phyloP scores from a whole-genome alignment of 1,139 yeast genomes.

The Suhomyces bokatorum region DNA sequence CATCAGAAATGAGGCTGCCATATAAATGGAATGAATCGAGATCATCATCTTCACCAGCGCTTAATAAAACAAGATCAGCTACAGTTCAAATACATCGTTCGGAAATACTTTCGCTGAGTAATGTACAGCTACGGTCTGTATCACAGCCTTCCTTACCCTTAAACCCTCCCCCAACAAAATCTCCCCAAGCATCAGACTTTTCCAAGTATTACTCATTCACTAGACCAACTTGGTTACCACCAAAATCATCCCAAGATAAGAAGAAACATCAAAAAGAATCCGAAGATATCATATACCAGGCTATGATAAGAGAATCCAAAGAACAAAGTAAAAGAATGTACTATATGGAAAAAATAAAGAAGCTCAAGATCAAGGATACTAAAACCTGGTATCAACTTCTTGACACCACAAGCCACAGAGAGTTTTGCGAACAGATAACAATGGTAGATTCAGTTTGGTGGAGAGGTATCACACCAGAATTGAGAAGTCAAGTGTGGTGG shows the following conservation, averaged over 20 bases:
- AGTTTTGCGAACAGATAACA: conserved; percentile 31
- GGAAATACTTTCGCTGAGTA: conserved; percentile 10
- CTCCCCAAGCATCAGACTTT: conserved; percentile 9
- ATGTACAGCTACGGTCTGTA: neutral
- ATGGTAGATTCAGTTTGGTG: conserved; percentile 56
- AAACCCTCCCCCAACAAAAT: conserved; percentile 1
- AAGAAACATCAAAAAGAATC: conserved; percentile 57
- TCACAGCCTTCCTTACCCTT: conserved; percentile 6
- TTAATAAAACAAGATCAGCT: neutral
- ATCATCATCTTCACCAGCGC: conserved; percentile 12
- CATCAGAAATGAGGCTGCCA: neutral
- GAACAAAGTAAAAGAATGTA: conserved; percentile 30
- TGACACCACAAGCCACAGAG: conserved; percentile 13
- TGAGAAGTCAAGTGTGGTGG: conserved; percentile 56
- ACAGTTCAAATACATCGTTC: no score
- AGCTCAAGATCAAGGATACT: conserved; percentile 35
- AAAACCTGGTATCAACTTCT: conserved; percentile 48
- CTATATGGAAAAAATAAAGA: conserved; percentile 26
- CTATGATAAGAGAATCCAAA: conserved; percentile 43
- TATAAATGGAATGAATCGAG: neutral
- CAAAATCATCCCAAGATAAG: conserved; percentile 57
- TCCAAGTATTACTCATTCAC: conserved; percentile 47
- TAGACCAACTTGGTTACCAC: conserved; percentile 68
- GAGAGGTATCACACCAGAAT: conserved; percentile 59
- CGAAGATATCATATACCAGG: conserved; percentile 49